These are phyloP conservation scores for Neurospora terricola DNA, from an alignment of 495 filamentous ascomycete species.

Conservation along the genomic window DNA sequence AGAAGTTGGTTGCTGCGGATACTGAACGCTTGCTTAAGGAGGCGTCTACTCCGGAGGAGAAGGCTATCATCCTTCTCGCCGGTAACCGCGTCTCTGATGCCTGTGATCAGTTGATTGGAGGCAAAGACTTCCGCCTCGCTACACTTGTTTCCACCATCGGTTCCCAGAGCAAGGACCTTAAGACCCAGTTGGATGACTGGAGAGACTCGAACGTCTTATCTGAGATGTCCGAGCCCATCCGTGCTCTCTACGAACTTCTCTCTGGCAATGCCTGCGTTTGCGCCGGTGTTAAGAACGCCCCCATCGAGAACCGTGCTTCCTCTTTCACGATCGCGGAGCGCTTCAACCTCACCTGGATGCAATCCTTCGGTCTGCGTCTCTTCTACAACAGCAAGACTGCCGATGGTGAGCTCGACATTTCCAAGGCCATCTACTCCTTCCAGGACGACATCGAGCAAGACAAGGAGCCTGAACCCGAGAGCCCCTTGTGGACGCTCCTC, in stretches of 20 bases:
- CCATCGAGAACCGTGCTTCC: conserved; percentile 62
- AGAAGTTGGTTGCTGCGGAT: conserved; percentile 47
- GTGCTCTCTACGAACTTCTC: conserved; percentile 81
- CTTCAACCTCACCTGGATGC: conserved; percentile 84
- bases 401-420: conserved; percentile 50
- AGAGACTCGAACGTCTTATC: conserved; percentile 65
- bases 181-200: conserved; percentile 75
- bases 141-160: conserved; percentile 75
- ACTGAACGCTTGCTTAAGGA: conserved; percentile 42
- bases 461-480: conserved; percentile 54
- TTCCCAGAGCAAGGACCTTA: conserved; percentile 56
- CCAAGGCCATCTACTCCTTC: conserved; percentile 60
- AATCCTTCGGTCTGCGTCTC: conserved; percentile 80
- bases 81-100: conserved; percentile 70
- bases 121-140: conserved; percentile 68
- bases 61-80: conserved; percentile 69
- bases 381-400: conserved; percentile 56
- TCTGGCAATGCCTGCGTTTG: conserved; percentile 75
- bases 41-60: conserved; percentile 59
- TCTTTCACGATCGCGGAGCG: conserved; percentile 69
- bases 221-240: conserved; percentile 76
- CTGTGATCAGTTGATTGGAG: conserved; percentile 63
- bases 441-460: conserved; percentile 55
- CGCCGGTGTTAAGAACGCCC: conserved; percentile 59
- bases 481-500: conserved; percentile 76